These are phyloP conservation scores for Vigna trinervia DNA, from an alignment of 306 rosid species.

Conservation along the genomic window DNA sequence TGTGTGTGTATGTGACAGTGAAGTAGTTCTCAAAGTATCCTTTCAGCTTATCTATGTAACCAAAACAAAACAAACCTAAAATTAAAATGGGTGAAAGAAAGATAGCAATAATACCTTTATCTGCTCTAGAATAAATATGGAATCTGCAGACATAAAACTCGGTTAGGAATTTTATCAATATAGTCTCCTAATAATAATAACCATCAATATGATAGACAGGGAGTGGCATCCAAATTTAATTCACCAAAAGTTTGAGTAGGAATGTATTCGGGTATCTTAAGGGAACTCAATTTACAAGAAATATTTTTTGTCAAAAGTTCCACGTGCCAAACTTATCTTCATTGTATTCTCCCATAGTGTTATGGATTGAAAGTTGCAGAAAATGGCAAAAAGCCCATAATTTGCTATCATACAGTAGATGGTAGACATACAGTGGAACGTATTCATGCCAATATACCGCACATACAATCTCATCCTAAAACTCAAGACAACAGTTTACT, in stretches of 20 bases:
- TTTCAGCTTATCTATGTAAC: neutral
- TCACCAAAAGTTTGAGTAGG: slow-evolving; percentile 4
- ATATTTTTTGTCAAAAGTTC: no score
- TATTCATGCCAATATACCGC: neutral
- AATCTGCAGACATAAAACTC: slow-evolving; percentile 44
- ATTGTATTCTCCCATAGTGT: no score
- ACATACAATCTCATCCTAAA: slow-evolving; percentile 14
- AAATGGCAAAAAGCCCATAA: no score
- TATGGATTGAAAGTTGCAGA: no score
- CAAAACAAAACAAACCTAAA: slow-evolving; percentile 18
- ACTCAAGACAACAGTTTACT: neutral
- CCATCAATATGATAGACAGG: neutral
- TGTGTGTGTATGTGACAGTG: neutral
- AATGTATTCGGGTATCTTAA: neutral
- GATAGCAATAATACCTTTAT: slow-evolving; percentile 36
- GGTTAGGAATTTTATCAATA: slow-evolving; percentile 22
- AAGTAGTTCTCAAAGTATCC: slow-evolving; percentile 6
- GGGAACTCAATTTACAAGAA: slow-evolving; percentile 8
- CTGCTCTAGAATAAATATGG: slow-evolving; percentile 31
- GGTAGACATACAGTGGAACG: neutral
- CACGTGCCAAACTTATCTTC: no score
- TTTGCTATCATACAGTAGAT: no score
- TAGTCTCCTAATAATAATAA: neutral
- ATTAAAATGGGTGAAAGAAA: neutral
- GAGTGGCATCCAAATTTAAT: slow-evolving; percentile 17